A percentile compares a stretch with the other conserved stretches of the same genome.
phyloP scores from a whole-genome alignment of 78 protist genomes.

The Mastigamoeba balamuthi region DNA sequence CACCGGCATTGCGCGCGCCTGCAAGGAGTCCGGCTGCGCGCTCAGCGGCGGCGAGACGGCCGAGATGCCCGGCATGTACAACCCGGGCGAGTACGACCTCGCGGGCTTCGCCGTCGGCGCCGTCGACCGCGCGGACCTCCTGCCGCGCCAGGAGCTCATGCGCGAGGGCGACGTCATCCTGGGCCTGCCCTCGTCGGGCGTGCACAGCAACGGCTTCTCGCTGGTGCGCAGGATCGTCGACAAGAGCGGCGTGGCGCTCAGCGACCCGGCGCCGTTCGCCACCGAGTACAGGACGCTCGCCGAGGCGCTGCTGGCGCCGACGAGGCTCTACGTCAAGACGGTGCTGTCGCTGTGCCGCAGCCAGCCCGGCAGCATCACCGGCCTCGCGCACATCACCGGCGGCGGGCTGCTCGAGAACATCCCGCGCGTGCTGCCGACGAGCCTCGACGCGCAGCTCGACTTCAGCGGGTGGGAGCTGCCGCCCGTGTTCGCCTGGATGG shows the following conservation, averaged over 20 bases:
- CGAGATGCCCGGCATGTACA: conserved; percentile 83
- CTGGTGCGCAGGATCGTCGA: conserved; percentile 58
- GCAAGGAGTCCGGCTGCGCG: conserved; percentile 58
- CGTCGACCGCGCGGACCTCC: conserved; percentile 35
- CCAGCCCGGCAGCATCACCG: conserved; percentile 34
- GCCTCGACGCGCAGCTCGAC: conserved; percentile 14
- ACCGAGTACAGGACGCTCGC: conserved; percentile 30
- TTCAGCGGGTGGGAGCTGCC: conserved; percentile 48
- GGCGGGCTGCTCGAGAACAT: conserved; percentile 75
- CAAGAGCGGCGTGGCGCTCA: conserved; percentile 9
- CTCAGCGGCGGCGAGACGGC: conserved; percentile 84
- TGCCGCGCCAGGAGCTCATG: conserved; percentile 29
- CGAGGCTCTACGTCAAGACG: conserved; percentile 47
- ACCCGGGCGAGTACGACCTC: conserved; percentile 69
- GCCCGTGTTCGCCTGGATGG: conserved; percentile 66
- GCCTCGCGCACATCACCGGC: conserved; percentile 76
- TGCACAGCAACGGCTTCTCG: conserved; percentile 75
- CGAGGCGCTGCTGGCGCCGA: conserved; percentile 59
- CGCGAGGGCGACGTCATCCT: conserved; percentile 44
- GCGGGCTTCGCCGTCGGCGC: conserved; percentile 87
- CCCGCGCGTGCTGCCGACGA: conserved; percentile 61
- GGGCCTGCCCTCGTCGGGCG: conserved; percentile 63
- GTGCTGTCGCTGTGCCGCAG: conserved; percentile 48
- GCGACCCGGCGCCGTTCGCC: conserved; percentile 28
- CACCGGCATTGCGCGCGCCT: conserved; percentile 64